Base-by-base conservation (phyloP, 108 stramenopile species). In the Ochromonas danica region DNA sequence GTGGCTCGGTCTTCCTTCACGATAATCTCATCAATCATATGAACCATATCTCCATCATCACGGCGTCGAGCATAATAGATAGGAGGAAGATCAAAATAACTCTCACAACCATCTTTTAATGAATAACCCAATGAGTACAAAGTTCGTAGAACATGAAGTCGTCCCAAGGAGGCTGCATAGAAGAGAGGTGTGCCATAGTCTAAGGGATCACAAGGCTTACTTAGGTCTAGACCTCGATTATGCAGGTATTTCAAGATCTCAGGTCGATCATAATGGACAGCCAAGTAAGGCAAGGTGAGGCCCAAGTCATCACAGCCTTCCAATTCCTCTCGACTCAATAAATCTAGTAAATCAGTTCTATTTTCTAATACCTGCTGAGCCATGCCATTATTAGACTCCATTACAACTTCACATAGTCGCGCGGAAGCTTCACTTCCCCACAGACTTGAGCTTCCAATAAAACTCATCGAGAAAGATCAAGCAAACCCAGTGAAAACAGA, bases 241-340 rank as follows among this genome's bases (percentile, higher is more conserved):
- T 67, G 63, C 33, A 67, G 31, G 25, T 67, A 67, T 10, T 67
- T 31, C 3, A 67, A 10, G 30, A 67, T 67, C 3, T 67, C 63
- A 3, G 63, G 63, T 67, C 35, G 63, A 67, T 67, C 63, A 67
- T 67, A 67, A 67, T 67, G 25, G 3, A 67, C 63, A 67, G 30
- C 17, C 6, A 36, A 67, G 25, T 67, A 67, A 10, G 63, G 33
- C 63, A 67, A 28, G 10, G 63, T 14, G 30, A 67, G 17, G 6
- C 63, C 63, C 17, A 67, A 33, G 25, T 67, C 63, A 67, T 67
- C 63, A 67, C 30, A 6, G 31, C 33, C 30, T 6, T 35, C 35
- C 10, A 67, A 36, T 25, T 67, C 33, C 6, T 67, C 30, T 28
- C 6, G 27, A 10, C 14, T 31, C 31, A 67, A 10, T 14, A 67